phyloP scores from a whole-genome alignment of 129 eudicot genomes.

The Tagetes patula region DNA sequence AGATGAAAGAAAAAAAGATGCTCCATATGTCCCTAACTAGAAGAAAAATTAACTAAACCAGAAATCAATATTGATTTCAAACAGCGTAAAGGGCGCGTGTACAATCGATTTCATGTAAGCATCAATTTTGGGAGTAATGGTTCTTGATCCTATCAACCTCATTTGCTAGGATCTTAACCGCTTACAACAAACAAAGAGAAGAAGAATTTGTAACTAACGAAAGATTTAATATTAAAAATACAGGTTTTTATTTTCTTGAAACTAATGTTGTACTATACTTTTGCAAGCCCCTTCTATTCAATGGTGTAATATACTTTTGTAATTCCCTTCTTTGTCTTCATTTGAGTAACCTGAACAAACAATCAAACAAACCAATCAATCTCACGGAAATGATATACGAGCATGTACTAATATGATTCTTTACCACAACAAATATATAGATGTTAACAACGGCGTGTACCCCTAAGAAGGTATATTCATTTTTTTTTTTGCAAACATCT shows the following conservation, averaged over 20 bases:
- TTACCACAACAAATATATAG: background rate
- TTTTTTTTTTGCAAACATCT: background rate
- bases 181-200: background rate
- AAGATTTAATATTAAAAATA: background rate
- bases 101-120: background rate
- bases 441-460: background rate
- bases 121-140: background rate
- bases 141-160: slow-evolving; percentile 3
- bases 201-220: background rate
- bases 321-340: slow-evolving; percentile 72
- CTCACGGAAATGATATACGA: background rate
- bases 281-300: slow-evolving; percentile 3
- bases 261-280: slow-evolving; percentile 1
- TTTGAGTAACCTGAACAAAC: slow-evolving; percentile 66
- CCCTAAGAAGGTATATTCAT: background rate
- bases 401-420: background rate
- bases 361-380: slow-evolving; percentile 8
- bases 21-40: background rate
- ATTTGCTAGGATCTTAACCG: background rate
- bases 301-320: slow-evolving; percentile 79
- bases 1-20: background rate
- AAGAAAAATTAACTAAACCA: background rate
- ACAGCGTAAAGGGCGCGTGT: background rate
- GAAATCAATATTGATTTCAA: background rate
- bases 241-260: background rate